Percentiles rank a stretch among this genome's conserved stretches.
Evolutionary conservation across 108 stramenopile species (phyloP).

Genomic region (Discostella pseudostelligera): DNA sequence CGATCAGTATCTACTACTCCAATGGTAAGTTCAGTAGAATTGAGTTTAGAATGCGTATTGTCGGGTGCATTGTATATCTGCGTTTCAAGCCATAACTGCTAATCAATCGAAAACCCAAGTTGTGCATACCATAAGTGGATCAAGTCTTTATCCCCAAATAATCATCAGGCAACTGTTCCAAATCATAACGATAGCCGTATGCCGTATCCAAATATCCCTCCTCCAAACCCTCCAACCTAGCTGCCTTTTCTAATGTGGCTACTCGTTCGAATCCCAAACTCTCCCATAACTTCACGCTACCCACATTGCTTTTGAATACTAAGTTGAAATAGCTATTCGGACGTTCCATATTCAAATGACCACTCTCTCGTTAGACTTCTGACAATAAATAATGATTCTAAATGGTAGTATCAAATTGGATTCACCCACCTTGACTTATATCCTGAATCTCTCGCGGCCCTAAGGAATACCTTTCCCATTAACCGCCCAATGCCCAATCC

Average conservation of each 20-base stretch:
- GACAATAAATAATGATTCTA: background rate
- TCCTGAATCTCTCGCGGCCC: conserved; percentile 51
- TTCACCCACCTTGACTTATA: conserved; percentile 39
- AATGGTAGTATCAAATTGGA: background rate
- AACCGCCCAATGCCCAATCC: conserved; percentile 48
- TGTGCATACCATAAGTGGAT: no score
- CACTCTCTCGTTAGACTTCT: background rate
- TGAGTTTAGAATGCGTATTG: no score
- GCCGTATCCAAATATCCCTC: conserved; percentile 53
- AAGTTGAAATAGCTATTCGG: conserved; percentile 52
- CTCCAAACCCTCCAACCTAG: conserved; percentile 52
- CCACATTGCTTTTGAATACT: conserved; percentile 56
- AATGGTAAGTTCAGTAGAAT: no score
- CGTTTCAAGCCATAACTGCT: no score
- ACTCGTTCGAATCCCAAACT: conserved; percentile 58
- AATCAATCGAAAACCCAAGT: no score
- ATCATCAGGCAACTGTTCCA: conserved; percentile 48
- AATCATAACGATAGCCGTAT: conserved; percentile 57
- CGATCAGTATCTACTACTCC: no score
- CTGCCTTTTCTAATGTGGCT: conserved; percentile 55
- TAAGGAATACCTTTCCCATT: conserved; percentile 56
- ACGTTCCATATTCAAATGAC: background rate
- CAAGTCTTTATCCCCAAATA: conserved; percentile 14
- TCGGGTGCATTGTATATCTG: no score
- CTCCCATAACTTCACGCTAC: conserved; percentile 54